Evolutionary conservation across 83 land plant genomes (phyloP).

Genomic region (Isoetes engelmannii): DNA sequence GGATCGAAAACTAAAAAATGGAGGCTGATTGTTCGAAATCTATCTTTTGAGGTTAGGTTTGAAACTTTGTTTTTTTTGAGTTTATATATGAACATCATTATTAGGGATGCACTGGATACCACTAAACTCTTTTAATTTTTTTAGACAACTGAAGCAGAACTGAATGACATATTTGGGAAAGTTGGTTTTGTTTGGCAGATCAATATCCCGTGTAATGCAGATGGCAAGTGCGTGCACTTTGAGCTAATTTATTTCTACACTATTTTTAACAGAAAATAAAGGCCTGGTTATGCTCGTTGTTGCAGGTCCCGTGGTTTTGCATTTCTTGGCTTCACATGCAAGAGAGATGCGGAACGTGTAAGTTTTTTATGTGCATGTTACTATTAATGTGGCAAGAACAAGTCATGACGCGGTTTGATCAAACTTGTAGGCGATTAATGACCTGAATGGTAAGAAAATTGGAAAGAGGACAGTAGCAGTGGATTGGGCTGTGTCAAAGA

Average conservation of each 20-base stretch:
- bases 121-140: no score
- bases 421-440: constrained; percentile 64
- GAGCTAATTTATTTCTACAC: not conserved
- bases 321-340: constrained; percentile 82
- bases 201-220: constrained; percentile 55
- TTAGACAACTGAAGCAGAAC: constrained; percentile 57
- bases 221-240: constrained; percentile 45
- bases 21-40: constrained; percentile 89
- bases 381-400: no score
- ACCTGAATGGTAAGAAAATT: constrained; percentile 63
- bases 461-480: constrained; percentile 82
- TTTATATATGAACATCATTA: not conserved
- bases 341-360: constrained; percentile 86
- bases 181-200: constrained; percentile 90
- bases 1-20: constrained; percentile 89
- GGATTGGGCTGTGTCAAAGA: constrained; percentile 94
- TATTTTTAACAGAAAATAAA: not conserved
- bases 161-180: constrained; percentile 54
- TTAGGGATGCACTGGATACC: not conserved
- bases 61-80: not conserved
- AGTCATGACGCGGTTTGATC: not conserved
- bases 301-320: constrained; percentile 85
- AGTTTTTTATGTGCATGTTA: not conserved
- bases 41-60: constrained; percentile 70
- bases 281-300: not conserved